Evolutionary conservation across 116 monocot species (phyloP).

Genomic region (Zostera marina): DNA sequence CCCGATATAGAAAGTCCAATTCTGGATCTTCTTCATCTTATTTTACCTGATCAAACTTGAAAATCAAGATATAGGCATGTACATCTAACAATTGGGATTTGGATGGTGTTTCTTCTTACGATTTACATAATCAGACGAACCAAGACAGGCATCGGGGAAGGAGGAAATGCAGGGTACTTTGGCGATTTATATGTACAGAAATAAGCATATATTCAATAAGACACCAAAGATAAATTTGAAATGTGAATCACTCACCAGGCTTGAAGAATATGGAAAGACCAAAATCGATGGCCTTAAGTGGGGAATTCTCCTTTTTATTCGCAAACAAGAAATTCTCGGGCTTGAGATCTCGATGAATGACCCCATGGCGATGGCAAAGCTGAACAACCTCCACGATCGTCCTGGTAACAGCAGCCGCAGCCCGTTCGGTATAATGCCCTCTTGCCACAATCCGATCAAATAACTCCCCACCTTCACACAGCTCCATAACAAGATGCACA

Average conservation of each 20-base stretch:
- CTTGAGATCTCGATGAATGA: conserved; percentile 21
- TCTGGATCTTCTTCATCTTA: too few relatives aligned
- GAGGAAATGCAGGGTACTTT: neutral
- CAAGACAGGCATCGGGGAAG: too few relatives aligned
- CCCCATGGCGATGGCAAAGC: conserved; percentile 17
- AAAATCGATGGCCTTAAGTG: conserved; percentile 24
- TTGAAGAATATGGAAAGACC: conserved; percentile 27
- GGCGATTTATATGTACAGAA: neutral
- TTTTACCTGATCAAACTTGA: too few relatives aligned
- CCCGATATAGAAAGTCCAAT: too few relatives aligned
- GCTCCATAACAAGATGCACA: conserved; percentile 67
- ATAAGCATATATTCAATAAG: neutral
- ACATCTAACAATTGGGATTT: too few relatives aligned
- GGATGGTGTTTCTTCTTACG: too few relatives aligned
- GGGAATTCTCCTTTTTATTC: conserved; percentile 22
- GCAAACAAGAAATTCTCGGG: conserved; percentile 24
- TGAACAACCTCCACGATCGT: conserved; percentile 21
- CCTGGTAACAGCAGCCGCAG: conserved; percentile 11
- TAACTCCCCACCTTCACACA: conserved; percentile 75
- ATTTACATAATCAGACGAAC: too few relatives aligned
- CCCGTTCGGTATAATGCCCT: conserved; percentile 22
- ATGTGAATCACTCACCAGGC: conserved; percentile 7
- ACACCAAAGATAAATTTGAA: neutral
- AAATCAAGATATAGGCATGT: too few relatives aligned
- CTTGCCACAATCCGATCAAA: conserved; percentile 35